Evolutionary conservation across 495 filamentous ascomycete genomes (phyloP), one percentile per base, ranked within the genome.

Genomic region (Penicillium desertorum): DNA sequence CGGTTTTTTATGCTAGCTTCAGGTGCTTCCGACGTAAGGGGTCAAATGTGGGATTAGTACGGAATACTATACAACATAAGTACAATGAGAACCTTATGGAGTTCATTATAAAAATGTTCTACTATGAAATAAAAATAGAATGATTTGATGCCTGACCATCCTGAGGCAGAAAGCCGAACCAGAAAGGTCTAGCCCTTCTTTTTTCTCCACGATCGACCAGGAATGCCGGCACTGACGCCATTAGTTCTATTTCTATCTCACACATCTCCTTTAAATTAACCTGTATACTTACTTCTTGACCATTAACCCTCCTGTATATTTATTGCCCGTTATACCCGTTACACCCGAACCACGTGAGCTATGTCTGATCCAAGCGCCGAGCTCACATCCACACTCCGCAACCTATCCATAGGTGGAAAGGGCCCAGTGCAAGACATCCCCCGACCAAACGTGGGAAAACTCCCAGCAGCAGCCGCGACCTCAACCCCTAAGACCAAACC

Each of bases 381-480:
- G 57, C 67, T 80, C 43, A 72, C 81, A 58, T 69, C 74, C 25
- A 78, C 75, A 23, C 67, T 81, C 22, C 70, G 73, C 52, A 56
- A 67, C 34, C 75, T 86, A 41, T 68, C 75, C 56, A 76, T 83
- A 62, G 63, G 64, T 54, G 62, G 65, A 56, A 72, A 71, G 45
- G 70, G 68, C 17, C 69, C 68, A 27, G 59, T 71, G 17, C 71
- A 65, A 37, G 72, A 78, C 36, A 64, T 77, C 11, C 19, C 60
- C 60, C 62, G 67, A 43, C 70, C 65, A 58, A 59, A 56, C n/a
- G 19, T 49, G 57, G 58, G 45, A 19, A 51, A 43, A 20, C 12
- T 57, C 30, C 56, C 73, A 51, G 20, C 52, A 22, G 32, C 47
- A 20, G 47, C 58, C 10, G 46, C 27, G 6, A 45, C 44, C 36